Evolutionary conservation across 768 basidiomycete species (phyloP).

Genomic region (Dacryopinax primogenitus): DNA sequence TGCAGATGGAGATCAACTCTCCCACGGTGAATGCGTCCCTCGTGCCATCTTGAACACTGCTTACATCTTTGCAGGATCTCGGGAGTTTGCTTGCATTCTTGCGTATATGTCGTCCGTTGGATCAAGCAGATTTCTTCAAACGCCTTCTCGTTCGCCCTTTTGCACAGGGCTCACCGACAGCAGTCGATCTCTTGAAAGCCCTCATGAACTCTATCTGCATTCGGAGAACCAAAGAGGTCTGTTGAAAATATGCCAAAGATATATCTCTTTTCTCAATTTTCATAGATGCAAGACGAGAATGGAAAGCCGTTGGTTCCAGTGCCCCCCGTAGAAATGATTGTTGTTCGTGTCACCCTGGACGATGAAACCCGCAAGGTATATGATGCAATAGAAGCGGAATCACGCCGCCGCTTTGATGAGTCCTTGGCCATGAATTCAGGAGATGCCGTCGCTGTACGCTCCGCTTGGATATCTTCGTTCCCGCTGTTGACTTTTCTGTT

Average conservation of each 20-base stretch:
- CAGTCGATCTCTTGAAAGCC: constrained; percentile 59
- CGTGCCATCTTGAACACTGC: background rate
- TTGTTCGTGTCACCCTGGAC: constrained; percentile 53
- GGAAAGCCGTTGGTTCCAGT: constrained; percentile 64
- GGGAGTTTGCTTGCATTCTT: constrained; percentile 78
- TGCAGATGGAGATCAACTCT: constrained; percentile 51
- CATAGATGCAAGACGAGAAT: constrained; percentile 68
- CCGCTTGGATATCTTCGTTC: constrained; percentile 6
- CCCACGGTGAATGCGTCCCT: constrained; percentile 37
- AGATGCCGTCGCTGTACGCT: background rate
- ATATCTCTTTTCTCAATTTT: constrained; percentile 19
- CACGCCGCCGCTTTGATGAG: constrained; percentile 47
- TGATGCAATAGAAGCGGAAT: constrained; percentile 51
- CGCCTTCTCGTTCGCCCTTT: constrained; percentile 65
- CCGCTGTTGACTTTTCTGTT: background rate
- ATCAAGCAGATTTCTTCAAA: constrained; percentile 72
- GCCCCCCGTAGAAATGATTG: constrained; percentile 69
- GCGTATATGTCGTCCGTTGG: constrained; percentile 70
- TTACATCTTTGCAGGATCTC: constrained; percentile 48
- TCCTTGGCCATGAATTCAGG: constrained; percentile 22
- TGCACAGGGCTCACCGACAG: constrained; percentile 51
- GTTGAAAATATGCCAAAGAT: background rate
- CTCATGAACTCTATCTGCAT: constrained; percentile 69
- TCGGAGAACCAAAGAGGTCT: constrained; percentile 64
- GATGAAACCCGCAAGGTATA: constrained; percentile 55